Percentiles rank a stretch among this genome's conserved stretches.
Evolutionary conservation across 208 protist species (phyloP).

Genomic region (Naegleria fowleri): DNA sequence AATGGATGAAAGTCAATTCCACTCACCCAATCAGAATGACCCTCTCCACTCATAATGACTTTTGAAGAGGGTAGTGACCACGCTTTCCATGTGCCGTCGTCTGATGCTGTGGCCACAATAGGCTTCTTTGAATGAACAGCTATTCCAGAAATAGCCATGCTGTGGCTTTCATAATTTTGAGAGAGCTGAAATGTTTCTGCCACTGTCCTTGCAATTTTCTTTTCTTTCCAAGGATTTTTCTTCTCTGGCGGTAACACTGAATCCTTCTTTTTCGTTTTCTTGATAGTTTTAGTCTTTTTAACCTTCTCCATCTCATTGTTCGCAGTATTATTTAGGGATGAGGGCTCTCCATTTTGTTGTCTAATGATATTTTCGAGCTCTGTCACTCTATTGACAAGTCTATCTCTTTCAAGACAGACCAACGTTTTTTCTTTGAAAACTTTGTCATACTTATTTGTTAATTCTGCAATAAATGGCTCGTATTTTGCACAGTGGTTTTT

Average conservation of each 20-base stretch:
- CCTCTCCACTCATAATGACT: conserved; percentile 82
- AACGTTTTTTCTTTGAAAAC: conserved; percentile 65
- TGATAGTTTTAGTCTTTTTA: neutral
- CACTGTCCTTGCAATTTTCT: conserved; percentile 7
- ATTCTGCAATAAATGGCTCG: conserved; percentile 46
- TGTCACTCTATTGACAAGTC: conserved; percentile 29
- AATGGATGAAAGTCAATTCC: conserved; percentile 70
- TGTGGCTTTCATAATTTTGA: conserved; percentile 54
- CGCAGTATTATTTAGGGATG: neutral
- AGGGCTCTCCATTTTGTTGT: neutral
- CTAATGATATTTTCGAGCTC: conserved; percentile 22
- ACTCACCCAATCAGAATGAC: conserved; percentile 85
- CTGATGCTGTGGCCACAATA: conserved; percentile 86
- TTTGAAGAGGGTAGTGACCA: conserved; percentile 80
- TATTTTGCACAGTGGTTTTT: conserved; percentile 63
- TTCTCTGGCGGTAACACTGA: conserved; percentile 26
- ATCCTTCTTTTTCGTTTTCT: conserved; percentile 18
- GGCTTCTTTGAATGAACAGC: conserved; percentile 83
- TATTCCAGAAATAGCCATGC: conserved; percentile 72
- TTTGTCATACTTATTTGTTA: conserved; percentile 49
- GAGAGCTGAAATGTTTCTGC: conserved; percentile 34
- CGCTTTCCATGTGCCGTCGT: conserved; percentile 90
- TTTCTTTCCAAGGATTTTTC: conserved; percentile 42
- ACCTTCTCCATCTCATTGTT: neutral
- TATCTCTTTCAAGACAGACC: conserved; percentile 51